Evolutionary conservation across 176 grass and related monocot genomes (phyloP).

Genomic region (Oryza rufipogon): DNA sequence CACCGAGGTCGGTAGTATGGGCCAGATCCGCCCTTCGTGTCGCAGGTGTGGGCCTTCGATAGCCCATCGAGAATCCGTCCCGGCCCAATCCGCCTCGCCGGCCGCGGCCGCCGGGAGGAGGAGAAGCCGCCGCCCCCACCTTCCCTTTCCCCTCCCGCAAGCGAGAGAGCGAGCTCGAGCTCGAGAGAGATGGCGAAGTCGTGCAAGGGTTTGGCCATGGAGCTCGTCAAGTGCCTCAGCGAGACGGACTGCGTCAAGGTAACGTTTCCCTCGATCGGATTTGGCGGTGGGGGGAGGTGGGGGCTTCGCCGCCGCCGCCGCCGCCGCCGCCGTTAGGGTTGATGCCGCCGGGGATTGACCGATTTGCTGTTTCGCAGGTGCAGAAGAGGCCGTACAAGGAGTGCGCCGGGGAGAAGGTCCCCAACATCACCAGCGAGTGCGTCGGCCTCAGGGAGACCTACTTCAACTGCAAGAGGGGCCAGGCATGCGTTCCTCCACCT

Average conservation of each 20-base stretch:
- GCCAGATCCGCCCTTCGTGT: neutral
- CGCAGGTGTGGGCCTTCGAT: neutral
- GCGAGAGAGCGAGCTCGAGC: too few species aligned
- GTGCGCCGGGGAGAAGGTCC: constrained; percentile 91
- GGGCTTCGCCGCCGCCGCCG: neutral
- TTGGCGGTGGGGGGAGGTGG: neutral
- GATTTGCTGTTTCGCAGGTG: constrained; percentile 49
- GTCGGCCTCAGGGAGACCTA: constrained; percentile 95
- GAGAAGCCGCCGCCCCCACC: neutral
- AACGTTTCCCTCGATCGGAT: neutral
- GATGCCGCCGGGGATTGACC: neutral
- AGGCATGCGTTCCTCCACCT: constrained; percentile 49
- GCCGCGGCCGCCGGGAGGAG: constrained; percentile 1
- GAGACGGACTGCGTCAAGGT: constrained; percentile 93
- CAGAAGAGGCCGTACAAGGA: constrained; percentile 91
- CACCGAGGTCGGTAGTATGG: neutral
- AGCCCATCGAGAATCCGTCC: neutral
- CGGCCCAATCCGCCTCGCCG: neutral
- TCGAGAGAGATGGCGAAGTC: constrained; percentile 66
- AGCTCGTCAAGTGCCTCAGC: constrained; percentile 98
- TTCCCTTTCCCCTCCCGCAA: neutral
- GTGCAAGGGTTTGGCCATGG: constrained; percentile 92
- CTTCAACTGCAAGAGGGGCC: constrained; percentile 98
- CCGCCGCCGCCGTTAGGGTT: too few species aligned
- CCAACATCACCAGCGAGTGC: constrained; percentile 86